Base-by-base conservation (phyloP, 805 yeast genomes). In the Wickerhamomyces hampshirensis region DNA sequence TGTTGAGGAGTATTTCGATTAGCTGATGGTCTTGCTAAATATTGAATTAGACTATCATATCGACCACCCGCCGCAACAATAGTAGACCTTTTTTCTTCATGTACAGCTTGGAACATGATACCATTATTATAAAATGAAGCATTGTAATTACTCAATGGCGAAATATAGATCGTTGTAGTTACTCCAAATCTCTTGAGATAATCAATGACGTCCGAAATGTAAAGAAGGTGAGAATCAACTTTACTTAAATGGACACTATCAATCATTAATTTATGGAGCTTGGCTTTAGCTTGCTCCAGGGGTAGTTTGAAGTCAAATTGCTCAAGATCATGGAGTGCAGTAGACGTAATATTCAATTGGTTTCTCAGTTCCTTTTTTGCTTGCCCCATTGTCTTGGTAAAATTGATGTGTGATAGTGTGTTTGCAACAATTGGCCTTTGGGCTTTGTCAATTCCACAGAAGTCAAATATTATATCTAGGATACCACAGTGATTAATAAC, bases 41-140 rank as follows among this genome's bases (percentile, higher is more conserved):
- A 69, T 3, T 75, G 65, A 11, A 88, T 74, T 45, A 93, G 66
- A 15, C 68, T 65, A 51, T 91, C 98, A 54, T 88, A 93, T 37
- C 99, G 67, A 3, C 99, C 99, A 30, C 99, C 99, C 0, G 93
- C 91, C 12, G 93, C 93, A 28, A 93, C 65, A 23, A 81, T 44
- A 28, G 55, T 64, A 45, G 35, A 52, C 46, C 38, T 52, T 55
- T 53, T 68, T 43, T 77, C 80, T 37, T 85, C 83, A 44, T 77
- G 73, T 2, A 87, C 73, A 0, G 84, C 86, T 48, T 87, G 95
- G 55, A 91, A 93, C 95, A 93, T 87, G 2, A 89, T 62, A 0
- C 95, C 95, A 13, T 79, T 77, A 26, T 70, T 66, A 54, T 89
- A 93, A 54, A 87, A 91, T 8, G 79, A 72, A 23, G 81, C 74